Evolutionary conservation across 495 filamentous ascomycete genomes (phyloP).

Genomic region (Xylaria curta): DNA sequence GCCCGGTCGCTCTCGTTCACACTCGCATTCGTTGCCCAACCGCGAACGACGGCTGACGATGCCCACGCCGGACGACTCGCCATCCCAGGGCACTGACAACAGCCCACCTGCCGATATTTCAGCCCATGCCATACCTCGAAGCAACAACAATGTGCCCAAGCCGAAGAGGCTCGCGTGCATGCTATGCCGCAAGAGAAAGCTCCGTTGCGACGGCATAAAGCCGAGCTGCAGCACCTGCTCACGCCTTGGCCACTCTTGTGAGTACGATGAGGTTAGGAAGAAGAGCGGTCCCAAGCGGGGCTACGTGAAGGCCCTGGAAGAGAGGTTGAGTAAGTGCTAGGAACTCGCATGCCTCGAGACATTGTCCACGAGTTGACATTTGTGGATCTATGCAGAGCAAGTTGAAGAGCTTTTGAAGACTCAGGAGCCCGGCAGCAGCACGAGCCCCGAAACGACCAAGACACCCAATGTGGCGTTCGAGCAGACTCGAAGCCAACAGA

Average conservation of each 20-base stretch:
- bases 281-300: conserved; percentile 98
- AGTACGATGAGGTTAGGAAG: conserved; percentile 93
- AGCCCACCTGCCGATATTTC: conserved; percentile 35
- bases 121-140: conserved; percentile 28
- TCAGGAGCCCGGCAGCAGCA: conserved; percentile 56
- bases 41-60: background rate
- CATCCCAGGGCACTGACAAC: conserved; percentile 37
- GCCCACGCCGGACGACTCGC: conserved; percentile 32
- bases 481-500: conserved; percentile 40
- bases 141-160: conserved; percentile 70
- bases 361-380: conserved; percentile 30
- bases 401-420: conserved; percentile 91
- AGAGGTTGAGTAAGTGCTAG: conserved; percentile 76
- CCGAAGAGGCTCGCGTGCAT: conserved; percentile 97
- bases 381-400: conserved; percentile 68
- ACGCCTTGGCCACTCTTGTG: conserved; percentile 85
- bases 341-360: conserved; percentile 19
- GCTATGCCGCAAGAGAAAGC: conserved; percentile 90
- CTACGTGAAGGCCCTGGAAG: conserved; percentile 97
- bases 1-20: background rate
- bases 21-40: background rate
- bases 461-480: conserved; percentile 42
- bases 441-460: conserved; percentile 43
- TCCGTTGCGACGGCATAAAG: conserved; percentile 77
- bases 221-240: conserved; percentile 95